These are phyloP conservation scores for Passiflora organensis DNA, from an alignment of 345 rosid species.

Conservation along the genomic window DNA sequence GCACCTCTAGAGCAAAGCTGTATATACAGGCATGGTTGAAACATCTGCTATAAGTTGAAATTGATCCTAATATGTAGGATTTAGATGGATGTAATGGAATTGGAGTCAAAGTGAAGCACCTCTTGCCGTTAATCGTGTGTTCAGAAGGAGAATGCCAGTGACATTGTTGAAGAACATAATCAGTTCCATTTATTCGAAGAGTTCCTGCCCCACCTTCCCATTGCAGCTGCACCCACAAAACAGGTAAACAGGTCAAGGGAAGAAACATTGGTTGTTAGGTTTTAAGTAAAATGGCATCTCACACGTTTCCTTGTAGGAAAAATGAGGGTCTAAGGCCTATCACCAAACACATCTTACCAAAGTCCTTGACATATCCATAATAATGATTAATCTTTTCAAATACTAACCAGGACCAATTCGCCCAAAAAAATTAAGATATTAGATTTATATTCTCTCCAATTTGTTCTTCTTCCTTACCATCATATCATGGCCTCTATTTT, in stretches of 20 bases:
- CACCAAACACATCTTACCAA: constrained; percentile 1
- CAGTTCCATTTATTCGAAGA: constrained; percentile 37
- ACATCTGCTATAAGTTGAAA: no score
- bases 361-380: background rate
- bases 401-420: no score
- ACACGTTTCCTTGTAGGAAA: no score
- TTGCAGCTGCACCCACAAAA: constrained; percentile 35
- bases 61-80: no score
- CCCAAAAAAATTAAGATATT: background rate
- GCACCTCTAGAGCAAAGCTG: constrained; percentile 63
- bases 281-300: no score
- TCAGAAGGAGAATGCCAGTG: constrained; percentile 74
- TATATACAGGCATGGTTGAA: background rate
- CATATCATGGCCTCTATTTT: constrained; percentile 84
- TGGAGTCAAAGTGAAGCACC: constrained; percentile 14
- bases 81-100: background rate
- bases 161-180: constrained; percentile 35
- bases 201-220: constrained; percentile 51
- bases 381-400: no score
- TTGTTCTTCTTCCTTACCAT: constrained; percentile 35
- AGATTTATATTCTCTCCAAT: no score
- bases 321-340: no score
- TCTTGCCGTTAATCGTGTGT: constrained; percentile 44
- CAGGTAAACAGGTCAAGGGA: background rate
- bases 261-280: background rate